Conservation (phyloP, 1,284 basidiomycete species). For the Moesziomyces sp. region DNA sequence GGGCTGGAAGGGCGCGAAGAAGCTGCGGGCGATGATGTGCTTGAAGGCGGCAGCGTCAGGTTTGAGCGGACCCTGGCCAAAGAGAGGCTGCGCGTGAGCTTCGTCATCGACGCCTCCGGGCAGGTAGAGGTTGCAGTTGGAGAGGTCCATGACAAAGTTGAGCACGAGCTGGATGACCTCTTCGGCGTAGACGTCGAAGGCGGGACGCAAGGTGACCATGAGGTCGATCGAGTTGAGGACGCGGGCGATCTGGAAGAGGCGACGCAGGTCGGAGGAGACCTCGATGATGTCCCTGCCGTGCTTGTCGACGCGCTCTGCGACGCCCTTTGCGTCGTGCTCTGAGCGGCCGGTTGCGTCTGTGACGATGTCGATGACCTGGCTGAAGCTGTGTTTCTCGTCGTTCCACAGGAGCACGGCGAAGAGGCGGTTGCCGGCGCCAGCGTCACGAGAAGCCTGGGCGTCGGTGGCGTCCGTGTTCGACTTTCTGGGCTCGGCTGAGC, state of each 20-base stretch:
- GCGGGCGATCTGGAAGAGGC: slow-evolving; percentile 82
- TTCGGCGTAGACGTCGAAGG: slow-evolving; percentile 89
- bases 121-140: slow-evolving; percentile 57
- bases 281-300: slow-evolving; percentile 85
- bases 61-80: slow-evolving; percentile 26
- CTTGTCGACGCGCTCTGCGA: slow-evolving; percentile 80
- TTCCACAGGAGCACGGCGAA: slow-evolving; percentile 92
- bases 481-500: slow-evolving; percentile 15
- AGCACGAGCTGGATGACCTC: slow-evolving; percentile 75
- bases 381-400: slow-evolving; percentile 95
- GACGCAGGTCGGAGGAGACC: slow-evolving; percentile 76
- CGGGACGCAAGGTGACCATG: slow-evolving; percentile 86
- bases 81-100: not conserved
- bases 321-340: slow-evolving; percentile 71
- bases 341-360: slow-evolving; percentile 53
- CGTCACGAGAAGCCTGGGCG: slow-evolving; percentile 5
- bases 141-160: slow-evolving; percentile 59
- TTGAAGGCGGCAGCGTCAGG: slow-evolving; percentile 55
- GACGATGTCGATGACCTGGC: slow-evolving; percentile 80
- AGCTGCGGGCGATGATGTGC: slow-evolving; percentile 46
- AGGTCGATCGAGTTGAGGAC: slow-evolving; percentile 88
- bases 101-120: not conserved
- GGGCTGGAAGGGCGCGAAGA: slow-evolving; percentile 55
- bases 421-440: slow-evolving; percentile 67
- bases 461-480: slow-evolving; percentile 16